phyloP scores from a whole-genome alignment of 345 rosid species.

The Pugionium dolabratum region DNA sequence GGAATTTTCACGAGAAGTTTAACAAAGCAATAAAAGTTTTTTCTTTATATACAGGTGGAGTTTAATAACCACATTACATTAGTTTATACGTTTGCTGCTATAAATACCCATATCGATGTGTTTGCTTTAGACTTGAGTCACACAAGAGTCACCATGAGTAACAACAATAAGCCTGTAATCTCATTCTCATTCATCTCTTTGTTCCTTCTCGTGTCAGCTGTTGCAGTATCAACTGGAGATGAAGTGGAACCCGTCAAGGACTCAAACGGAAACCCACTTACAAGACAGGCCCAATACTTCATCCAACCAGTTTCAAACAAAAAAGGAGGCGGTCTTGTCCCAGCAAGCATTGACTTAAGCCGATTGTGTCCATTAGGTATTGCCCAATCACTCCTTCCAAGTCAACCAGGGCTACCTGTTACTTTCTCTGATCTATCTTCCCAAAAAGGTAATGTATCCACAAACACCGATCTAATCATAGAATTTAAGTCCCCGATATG shows the following conservation, averaged over 20 bases:
- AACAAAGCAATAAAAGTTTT: conserved; percentile 7
- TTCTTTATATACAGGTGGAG: neutral
- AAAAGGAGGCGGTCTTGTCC: conserved; percentile 29
- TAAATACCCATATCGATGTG: conserved; percentile 23
- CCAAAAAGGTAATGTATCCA: neutral
- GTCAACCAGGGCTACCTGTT: conserved; percentile 27
- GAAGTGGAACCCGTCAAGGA: conserved; percentile 18
- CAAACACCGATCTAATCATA: conserved; percentile 22
- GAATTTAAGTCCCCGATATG: conserved; percentile 23
- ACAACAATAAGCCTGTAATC: conserved; percentile 8
- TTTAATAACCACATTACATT: neutral
- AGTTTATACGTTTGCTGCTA: conserved; percentile 9
- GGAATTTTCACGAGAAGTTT: conserved; percentile 10
- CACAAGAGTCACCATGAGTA: conserved; percentile 20
- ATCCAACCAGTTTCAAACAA: conserved; percentile 25
- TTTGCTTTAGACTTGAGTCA: conserved; percentile 28
- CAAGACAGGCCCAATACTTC: conserved; percentile 25
- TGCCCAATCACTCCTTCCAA: conserved; percentile 23
- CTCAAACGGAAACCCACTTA: conserved; percentile 32
- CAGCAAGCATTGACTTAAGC: conserved; percentile 10
- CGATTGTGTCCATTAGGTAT: conserved; percentile 25
- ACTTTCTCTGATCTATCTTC: conserved; percentile 16
- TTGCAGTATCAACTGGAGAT: neutral
- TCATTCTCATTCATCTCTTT: conserved; percentile 31
- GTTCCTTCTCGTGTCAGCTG: conserved; percentile 25